phyloP scores from a whole-genome alignment of 2,329 filamentous ascomycete genomes.

The Penicillium janthinellum region DNA sequence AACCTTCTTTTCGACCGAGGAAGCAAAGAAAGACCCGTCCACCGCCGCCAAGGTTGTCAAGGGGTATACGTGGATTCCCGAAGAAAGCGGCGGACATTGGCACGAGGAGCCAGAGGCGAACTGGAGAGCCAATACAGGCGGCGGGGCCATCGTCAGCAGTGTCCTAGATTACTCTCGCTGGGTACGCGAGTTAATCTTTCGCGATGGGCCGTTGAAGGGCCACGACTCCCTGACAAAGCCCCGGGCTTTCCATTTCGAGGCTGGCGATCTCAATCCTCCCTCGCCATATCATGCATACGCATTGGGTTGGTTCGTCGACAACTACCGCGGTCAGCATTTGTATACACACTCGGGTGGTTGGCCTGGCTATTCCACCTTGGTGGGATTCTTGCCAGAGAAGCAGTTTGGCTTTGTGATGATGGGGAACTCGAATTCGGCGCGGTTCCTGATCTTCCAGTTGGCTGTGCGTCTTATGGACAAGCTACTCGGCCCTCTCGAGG shows the following conservation, averaged over 20 bases:
- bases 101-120: constrained; percentile 18
- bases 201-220: constrained; percentile 18
- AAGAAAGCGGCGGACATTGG: constrained; percentile 14
- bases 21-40: constrained; percentile 12
- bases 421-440: constrained; percentile 19
- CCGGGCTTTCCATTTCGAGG: constrained; percentile 12
- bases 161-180: constrained; percentile 31
- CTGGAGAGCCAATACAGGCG: constrained; percentile 22
- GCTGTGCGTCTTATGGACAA: constrained; percentile 14
- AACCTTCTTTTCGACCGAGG: constrained; percentile 26
- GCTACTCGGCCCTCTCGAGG: constrained; percentile 13
- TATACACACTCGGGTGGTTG: constrained; percentile 29
- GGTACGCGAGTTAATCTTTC: constrained; percentile 25
- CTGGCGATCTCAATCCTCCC: constrained; percentile 12
- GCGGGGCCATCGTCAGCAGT: constrained; percentile 29
- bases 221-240: constrained; percentile 20
- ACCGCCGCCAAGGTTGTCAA: constrained; percentile 11
- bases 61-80: constrained; percentile 25
- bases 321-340: constrained; percentile 24
- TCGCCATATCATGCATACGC: constrained; percentile 23
- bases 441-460: constrained; percentile 2
- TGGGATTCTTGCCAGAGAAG: constrained; percentile 27
- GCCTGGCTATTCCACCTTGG: constrained; percentile 24
- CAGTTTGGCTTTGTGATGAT: constrained; percentile 29
- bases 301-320: constrained; percentile 27